Percentiles rank a stretch among this genome's conserved stretches.
Evolutionary conservation across 2,329 filamentous ascomycete species (phyloP).

Genomic region (Elsinoe perseae): DNA sequence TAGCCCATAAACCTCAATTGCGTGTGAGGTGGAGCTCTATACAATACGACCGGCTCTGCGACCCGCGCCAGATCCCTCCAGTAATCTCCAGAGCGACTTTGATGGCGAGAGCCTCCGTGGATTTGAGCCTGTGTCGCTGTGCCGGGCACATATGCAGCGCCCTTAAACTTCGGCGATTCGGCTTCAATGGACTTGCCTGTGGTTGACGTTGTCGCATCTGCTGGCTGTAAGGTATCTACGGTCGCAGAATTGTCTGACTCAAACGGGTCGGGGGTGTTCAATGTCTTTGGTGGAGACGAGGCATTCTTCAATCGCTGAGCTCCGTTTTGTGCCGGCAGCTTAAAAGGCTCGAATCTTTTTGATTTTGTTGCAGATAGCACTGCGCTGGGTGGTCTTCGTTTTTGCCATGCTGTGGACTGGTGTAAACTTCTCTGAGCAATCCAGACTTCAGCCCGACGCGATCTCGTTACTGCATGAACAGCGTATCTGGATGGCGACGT

Average conservation of each 20-base stretch:
- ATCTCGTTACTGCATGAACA: not conserved
- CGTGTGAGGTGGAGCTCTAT: constrained; percentile 13
- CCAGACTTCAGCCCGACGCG: not conserved
- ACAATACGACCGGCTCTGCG: constrained; percentile 11
- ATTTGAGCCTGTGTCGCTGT: not conserved
- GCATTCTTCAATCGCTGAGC: not conserved
- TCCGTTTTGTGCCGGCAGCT: not conserved
- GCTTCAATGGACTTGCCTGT: too few species aligned
- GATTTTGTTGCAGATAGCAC: not conserved
- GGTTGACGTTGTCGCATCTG: too few species aligned
- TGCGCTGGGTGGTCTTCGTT: not conserved
- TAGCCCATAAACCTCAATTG: not conserved
- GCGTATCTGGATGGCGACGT: not conserved
- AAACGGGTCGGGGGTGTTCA: not conserved
- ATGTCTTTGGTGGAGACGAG: not conserved
- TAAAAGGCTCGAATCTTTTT: not conserved
- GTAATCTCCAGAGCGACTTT: not conserved
- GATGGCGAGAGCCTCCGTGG: not conserved
- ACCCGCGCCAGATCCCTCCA: not conserved
- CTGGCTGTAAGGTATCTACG: not conserved
- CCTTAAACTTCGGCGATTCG: not conserved
- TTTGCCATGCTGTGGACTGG: constrained; percentile 5
- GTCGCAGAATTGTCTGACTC: not conserved
- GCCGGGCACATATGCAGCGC: not conserved
- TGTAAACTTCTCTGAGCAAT: not conserved